Evolutionary conservation across 2,329 filamentous ascomycete species (phyloP).

Genomic region (Cordyceps farinosa): DNA sequence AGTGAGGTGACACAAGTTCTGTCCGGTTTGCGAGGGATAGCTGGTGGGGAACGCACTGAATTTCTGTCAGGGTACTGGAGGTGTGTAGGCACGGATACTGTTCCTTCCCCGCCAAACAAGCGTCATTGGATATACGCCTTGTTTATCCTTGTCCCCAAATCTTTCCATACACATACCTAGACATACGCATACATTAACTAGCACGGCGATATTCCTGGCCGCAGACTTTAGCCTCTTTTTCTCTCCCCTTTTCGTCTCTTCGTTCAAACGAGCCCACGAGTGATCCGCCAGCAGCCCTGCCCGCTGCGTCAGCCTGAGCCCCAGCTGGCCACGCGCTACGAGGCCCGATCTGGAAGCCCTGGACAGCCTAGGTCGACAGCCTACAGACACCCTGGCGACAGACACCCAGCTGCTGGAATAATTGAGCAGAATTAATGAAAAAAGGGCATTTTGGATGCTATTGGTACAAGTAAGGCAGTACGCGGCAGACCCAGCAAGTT

Average conservation of each 20-base stretch:
- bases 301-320: constrained; percentile 5
- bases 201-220: not conserved
- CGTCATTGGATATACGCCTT: not conserved
- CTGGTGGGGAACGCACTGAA: too few relatives aligned
- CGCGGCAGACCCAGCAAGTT: not conserved
- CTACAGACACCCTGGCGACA: not conserved
- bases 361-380: not conserved
- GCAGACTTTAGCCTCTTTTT: not conserved
- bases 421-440: not conserved
- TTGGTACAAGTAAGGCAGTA: not conserved
- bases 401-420: not conserved
- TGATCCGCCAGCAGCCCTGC: not conserved
- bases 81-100: not conserved
- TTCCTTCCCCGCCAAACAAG: constrained; percentile 14
- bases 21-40: too few relatives aligned
- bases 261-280: not conserved
- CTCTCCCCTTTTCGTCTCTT: not conserved
- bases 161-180: not conserved
- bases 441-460: not conserved
- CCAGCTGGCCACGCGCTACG: constrained; percentile 14
- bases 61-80: not conserved
- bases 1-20: too few relatives aligned
- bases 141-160: not conserved
- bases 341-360: constrained; percentile 13
- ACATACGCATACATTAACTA: not conserved